Base-by-base conservation (phyloP, 208 protist genomes). In the Trypanosoma boissoni region DNA sequence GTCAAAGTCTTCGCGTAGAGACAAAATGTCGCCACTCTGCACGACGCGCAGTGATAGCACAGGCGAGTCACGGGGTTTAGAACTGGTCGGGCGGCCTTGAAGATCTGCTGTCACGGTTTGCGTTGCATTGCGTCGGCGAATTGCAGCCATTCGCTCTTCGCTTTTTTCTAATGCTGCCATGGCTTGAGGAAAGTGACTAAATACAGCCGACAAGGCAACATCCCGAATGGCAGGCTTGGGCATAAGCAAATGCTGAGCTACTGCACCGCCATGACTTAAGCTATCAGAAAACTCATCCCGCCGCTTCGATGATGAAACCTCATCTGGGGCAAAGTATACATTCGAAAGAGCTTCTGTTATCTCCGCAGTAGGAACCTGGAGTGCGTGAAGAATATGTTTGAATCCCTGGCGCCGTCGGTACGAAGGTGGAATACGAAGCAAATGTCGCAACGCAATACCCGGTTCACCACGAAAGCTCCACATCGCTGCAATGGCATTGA, bases 401-500 rank as follows among this genome's bases (percentile, higher is more conserved):
- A 94, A 92, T 16, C 79, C 66, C 58, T 91, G 83, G 12, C 80
- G 79, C 2, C 80, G 71, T 16, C 88, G 81, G 62, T 94, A 94
- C 3, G 83, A 70, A 6, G 88, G 80, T 4, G 83, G 81, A 43
- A 94, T 85, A 8, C 36, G 43, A n/a, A 88, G 67, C 14, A 91
- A 60, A 36, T 86, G 71, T n/a, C 62, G 62, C 60, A 90, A 67
- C 24, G 82, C 88, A 49, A 92, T 85, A 43, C 84, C 84, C 0
- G 83, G 80, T 72, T 92, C 84, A 1, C 80, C 80, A 20, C 79
- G 72, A 60, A 94, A 91, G 49, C 76, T 78, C 78, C 78, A 91
- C 84, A 91, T 94, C 0, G 82, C 80, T n/a, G 82, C 64, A 64
- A 94, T 83, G 10, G 88, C 88, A 57, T 91, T 94, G 18, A 90